Evolutionary conservation across 1,139 yeast genomes (phyloP), one percentile per base, ranked within the genome.

Genomic region (Citeromyces hawaiiensis): DNA sequence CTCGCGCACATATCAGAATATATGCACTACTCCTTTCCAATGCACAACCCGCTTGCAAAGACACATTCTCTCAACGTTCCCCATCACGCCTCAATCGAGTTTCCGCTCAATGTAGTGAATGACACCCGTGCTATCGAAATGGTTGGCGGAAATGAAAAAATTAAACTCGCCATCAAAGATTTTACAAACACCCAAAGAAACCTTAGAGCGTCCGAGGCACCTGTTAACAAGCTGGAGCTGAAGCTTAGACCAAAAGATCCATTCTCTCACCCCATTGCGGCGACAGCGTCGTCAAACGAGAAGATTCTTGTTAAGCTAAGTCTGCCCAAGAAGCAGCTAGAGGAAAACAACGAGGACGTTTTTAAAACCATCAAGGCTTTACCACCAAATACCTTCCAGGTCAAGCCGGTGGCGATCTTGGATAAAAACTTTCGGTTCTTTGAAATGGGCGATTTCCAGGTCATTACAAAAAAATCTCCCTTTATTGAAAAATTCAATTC

Each of bases 401-500:
- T 67, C 39, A 60, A 59, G 21, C 68, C 71, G 1, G 63, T 65
- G 38, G 91, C 95, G 0, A 68, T 74, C 4, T 66, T 87, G 17
- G 76, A 77, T 48, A 72, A 76, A 44, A 82, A 82, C 14, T 81
- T 76, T 50, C 72, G 83, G 48, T 91, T 88, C 56, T 71, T 95
- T 48, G 86, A 83, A 43, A 74, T 91, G 66, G 77, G 91, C 1
- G 98, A 91, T 58, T 91, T 86, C 55, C 98, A 88, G 55, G 72
- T 75, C 45, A 63, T 71, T 29, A 72, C 88, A 15, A 71, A 70
- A 41, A 68, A 73, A 47, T 80, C 83, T 11, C 52, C 63, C 2
- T 66, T 76, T 46, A 66, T 70, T 1, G 46, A 56, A 3, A 60
- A 62, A 29, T 61, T 73, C 42, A 54, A 13, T 17, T 9, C 34